Evolutionary conservation across 495 filamentous ascomycete genomes (phyloP).

Genomic region (Geoglossum glabrum): DNA sequence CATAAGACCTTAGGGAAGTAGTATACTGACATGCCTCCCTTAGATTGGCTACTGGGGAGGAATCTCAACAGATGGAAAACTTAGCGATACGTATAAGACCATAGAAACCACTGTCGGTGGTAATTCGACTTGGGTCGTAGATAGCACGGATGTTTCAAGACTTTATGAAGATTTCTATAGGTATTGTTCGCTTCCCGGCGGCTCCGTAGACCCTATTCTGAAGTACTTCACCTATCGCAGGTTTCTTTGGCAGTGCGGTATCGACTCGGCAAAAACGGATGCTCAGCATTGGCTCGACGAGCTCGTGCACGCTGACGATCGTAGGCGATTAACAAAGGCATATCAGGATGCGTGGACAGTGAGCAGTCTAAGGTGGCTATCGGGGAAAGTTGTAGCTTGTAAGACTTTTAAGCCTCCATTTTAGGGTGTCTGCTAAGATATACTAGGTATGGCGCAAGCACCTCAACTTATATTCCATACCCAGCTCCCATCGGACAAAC

Average conservation of each 20-base stretch:
- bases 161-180: slow-evolving; percentile 87
- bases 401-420: neutral
- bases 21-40: neutral
- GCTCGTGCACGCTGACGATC: slow-evolving; percentile 41
- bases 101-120: slow-evolving; percentile 35
- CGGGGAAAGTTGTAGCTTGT: slow-evolving; percentile 61
- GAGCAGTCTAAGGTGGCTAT: slow-evolving; percentile 55
- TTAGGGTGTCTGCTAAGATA: neutral
- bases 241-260: slow-evolving; percentile 45
- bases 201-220: neutral
- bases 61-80: slow-evolving; percentile 45
- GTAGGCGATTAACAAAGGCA: slow-evolving; percentile 42
- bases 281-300: slow-evolving; percentile 75
- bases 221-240: slow-evolving; percentile 6
- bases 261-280: slow-evolving; percentile 80
- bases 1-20: neutral
- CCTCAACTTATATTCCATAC: slow-evolving; percentile 72
- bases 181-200: slow-evolving; percentile 5
- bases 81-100: slow-evolving; percentile 63
- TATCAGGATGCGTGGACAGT: slow-evolving; percentile 82
- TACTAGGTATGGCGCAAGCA: slow-evolving; percentile 50
- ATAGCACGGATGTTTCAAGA: slow-evolving; percentile 43
- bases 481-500: slow-evolving; percentile 52
- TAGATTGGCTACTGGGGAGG: slow-evolving; percentile 84
- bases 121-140: slow-evolving; percentile 53